Base-by-base conservation (phyloP, 306 rosid species). In the Lathyrus oleraceus region DNA sequence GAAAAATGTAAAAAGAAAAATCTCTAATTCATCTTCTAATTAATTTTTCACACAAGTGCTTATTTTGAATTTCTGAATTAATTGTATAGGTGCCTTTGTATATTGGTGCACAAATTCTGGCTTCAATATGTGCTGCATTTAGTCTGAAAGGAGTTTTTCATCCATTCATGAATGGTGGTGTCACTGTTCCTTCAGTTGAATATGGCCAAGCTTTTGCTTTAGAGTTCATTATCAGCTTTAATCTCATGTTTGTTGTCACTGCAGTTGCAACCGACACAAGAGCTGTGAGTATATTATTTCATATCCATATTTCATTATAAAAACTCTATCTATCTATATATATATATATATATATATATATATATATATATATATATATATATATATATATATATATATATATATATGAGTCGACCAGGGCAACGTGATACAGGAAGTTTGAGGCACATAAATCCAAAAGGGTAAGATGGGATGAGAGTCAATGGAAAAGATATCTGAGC, bases 161-260 rank as follows among this genome's bases (percentile, higher is more conserved):
- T 54, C 97, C 98, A 8, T 80, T 84, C 67, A 87, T 88, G 90
- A 65, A 74, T 14, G 98, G 92, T n/a, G 97, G 96, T 54, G 96
- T 90, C 4, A 90, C 97, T 0, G 95, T 90, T 78, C 95, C 96
- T 81, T 81, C 96, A 0, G 90, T 80, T 30, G 84, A 71, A 73
- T 73, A 78, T 73, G 88, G 84, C 2, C 89, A 87, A 76, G 91
- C 97, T 77, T 90, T 93, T 80, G 90, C 90, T 58, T 70, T 93
- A 35, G 97, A 94, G 72, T 85, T 90, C 68, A 82, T 90, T 45
- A 94, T 90, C 54, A 67, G 77, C 74, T 94, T 90, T 71, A 90
- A 88, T 82, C 97, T 94, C 81, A 94, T 90, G 97, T 94, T 94
- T 57, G 97, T 94, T 59, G 83, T 87, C 79, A 94, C 98, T 42